phyloP scores from a whole-genome alignment of 2,329 filamentous ascomycete genomes.

The Pseudogymnoascus sp. region DNA sequence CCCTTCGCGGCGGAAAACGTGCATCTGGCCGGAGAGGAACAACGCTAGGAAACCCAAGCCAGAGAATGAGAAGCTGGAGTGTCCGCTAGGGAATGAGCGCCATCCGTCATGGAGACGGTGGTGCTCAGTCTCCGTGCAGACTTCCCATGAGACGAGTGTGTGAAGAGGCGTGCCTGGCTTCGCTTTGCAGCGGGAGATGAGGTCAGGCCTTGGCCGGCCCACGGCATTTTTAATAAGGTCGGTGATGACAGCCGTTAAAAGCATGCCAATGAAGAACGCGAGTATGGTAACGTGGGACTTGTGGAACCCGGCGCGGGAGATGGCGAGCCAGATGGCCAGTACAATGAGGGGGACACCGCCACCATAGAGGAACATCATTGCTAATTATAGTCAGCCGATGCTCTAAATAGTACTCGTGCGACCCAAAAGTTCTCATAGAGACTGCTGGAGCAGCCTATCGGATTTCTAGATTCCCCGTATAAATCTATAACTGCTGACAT shows the following conservation, averaged over 20 bases:
- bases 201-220: constrained; percentile 68
- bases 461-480: neutral
- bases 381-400: constrained; percentile 29
- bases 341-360: constrained; percentile 61
- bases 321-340: constrained; percentile 57
- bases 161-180: constrained; percentile 38
- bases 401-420: neutral
- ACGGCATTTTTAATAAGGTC: constrained; percentile 80
- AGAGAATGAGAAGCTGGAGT: constrained; percentile 71
- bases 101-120: constrained; percentile 73
- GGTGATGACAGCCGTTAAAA: constrained; percentile 75
- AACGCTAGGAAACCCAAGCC: constrained; percentile 68
- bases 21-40: constrained; percentile 60
- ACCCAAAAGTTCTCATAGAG: neutral
- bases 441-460: neutral
- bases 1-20: constrained; percentile 40
- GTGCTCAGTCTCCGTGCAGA: constrained; percentile 65
- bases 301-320: constrained; percentile 56
- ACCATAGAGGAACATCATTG: constrained; percentile 73
- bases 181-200: constrained; percentile 82
- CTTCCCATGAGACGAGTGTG: constrained; percentile 53
- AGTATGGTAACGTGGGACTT: constrained; percentile 82
- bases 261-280: constrained; percentile 65
- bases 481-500: neutral
- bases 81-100: constrained; percentile 75